phyloP scores from a whole-genome alignment of 2,329 filamentous ascomycete species.

The Pseudocercospora crystallina region DNA sequence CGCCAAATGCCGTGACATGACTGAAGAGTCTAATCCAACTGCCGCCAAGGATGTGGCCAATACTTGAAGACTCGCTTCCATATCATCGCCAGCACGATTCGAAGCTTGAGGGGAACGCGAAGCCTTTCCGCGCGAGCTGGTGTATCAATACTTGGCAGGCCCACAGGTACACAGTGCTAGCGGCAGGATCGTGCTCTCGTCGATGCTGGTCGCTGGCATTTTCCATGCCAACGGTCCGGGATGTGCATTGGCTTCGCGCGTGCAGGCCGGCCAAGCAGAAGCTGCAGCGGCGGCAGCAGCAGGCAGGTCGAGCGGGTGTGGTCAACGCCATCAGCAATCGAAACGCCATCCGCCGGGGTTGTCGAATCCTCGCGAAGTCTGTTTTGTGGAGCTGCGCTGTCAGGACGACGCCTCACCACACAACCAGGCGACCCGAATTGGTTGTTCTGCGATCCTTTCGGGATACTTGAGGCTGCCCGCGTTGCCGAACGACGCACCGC shows the following conservation, averaged over 20 bases:
- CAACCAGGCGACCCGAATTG: not conserved
- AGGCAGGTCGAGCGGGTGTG: not conserved
- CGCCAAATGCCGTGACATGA: slow-evolving; percentile 11
- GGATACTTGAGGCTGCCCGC: too few species aligned
- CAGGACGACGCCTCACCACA: not conserved
- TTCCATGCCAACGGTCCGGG: slow-evolving; percentile 5
- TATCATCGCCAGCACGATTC: not conserved
- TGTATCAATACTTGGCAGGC: not conserved
- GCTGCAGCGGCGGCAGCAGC: too few species aligned
- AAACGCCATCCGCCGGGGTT: slow-evolving; percentile 2
- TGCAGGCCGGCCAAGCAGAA: too few species aligned
- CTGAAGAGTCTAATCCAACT: slow-evolving; percentile 1
- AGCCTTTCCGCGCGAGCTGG: not conserved
- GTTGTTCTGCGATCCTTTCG: too few species aligned
- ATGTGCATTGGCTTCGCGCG: not conserved
- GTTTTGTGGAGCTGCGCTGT: slow-evolving; percentile 3
- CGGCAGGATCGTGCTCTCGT: slow-evolving; percentile 2
- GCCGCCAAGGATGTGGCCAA: not conserved
- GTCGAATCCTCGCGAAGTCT: not conserved
- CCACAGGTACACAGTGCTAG: not conserved
- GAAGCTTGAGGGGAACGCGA: not conserved
- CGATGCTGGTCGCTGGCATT: not conserved
- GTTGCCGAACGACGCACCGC: too few species aligned
- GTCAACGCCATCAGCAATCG: slow-evolving; percentile 1
- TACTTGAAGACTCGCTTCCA: not conserved